Evolutionary conservation across 495 filamentous ascomycete genomes (phyloP), one percentile per base, ranked within the genome.

Genomic region (Amorphotheca resinae): DNA sequence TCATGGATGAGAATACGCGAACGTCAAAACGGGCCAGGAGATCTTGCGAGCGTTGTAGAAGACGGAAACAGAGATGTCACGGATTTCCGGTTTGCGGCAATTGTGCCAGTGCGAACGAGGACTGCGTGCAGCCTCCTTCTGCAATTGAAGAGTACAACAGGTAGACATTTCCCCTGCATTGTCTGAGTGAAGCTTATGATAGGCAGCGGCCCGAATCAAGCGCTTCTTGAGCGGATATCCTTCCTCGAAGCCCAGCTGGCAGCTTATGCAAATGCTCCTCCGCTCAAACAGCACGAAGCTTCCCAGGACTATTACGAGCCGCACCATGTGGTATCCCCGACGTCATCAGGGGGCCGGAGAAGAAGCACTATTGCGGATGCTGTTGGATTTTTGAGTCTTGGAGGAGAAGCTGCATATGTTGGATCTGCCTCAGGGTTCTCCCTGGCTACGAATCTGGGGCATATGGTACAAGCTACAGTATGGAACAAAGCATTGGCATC

Each of bases 391-490:
- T 59, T 73, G 26, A 66, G 68, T 8, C 55, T 73, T 20, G 69
- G 63, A 5, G 68, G 71, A 44, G 64, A 68, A 5, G 65, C 65
- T 12, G 66, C 66, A 23, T 73, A 73, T 47, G 64, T 73, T n/a
- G 67, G 68, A 31, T 65, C 68, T 17, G 70, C 68, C 44, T 72
- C 67, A 4, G 69, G 69, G 9, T 58, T 73, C 20, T 62, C 67
- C 11, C 46, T 73, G 28, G 68, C 67, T 15, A 59, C 64, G 3
- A 65, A 69, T 41, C 45, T 73, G 15, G 67, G 69, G 11, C 67
- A 73, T 41, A 72, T 73, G 67, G 69, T 71, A 16, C 67, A 70
- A 42, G 62, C 64, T 1, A 72, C 67, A 16, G 65, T 72, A 7
- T 72, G 66, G 66, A 69, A 69, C 41, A 68, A 72, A 44, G 61